Conservation (phyloP, 2,329 filamentous ascomycete genomes). For the Trichoderma gracile region DNA sequence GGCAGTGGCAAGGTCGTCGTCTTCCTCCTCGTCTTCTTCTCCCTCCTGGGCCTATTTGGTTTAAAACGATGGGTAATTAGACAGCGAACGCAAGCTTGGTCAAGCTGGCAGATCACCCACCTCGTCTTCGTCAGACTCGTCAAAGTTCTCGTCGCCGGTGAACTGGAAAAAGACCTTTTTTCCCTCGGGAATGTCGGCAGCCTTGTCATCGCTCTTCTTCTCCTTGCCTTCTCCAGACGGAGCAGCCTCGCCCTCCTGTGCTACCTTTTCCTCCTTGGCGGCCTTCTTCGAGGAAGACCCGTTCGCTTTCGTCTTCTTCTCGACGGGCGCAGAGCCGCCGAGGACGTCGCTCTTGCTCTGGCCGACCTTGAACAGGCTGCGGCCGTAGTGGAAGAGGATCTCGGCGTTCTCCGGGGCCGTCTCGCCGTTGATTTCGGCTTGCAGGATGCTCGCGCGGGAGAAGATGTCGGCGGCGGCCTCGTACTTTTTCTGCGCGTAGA, state of each 20-base stretch:
- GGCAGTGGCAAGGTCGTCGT: conserved; percentile 74
- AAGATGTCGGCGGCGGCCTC: conserved; percentile 83
- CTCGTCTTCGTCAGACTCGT: conserved; percentile 75
- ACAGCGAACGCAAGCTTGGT: conserved; percentile 29
- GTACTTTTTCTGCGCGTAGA: conserved; percentile 89
- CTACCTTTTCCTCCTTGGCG: conserved; percentile 45
- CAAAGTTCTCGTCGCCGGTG: conserved; percentile 90
- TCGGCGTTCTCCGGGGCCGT: conserved; percentile 89
- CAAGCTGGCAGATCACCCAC: conserved; percentile 41
- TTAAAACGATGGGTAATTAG: conserved; percentile 21
- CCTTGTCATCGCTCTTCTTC: conserved; percentile 43
- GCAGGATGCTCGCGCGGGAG: conserved; percentile 83
- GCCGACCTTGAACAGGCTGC: conserved; percentile 89
- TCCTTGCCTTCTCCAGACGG: conserved; percentile 44
- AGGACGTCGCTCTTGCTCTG: conserved; percentile 94
- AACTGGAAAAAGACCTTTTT: conserved; percentile 89
- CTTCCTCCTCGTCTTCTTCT: conserved; percentile 59
- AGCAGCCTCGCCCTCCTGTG: conserved; percentile 50
- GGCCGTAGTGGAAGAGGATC: conserved; percentile 90
- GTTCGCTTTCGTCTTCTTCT: conserved; percentile 49
- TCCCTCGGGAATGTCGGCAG: conserved; percentile 34
- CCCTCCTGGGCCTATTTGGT: conserved; percentile 42
- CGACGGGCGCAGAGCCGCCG: conserved; percentile 70
- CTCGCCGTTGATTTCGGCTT: conserved; percentile 90
- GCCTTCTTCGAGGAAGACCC: conserved; percentile 41